Base-by-base conservation (phyloP, 2,329 filamentous ascomycete species). In the Neoarthrinium moseri region DNA sequence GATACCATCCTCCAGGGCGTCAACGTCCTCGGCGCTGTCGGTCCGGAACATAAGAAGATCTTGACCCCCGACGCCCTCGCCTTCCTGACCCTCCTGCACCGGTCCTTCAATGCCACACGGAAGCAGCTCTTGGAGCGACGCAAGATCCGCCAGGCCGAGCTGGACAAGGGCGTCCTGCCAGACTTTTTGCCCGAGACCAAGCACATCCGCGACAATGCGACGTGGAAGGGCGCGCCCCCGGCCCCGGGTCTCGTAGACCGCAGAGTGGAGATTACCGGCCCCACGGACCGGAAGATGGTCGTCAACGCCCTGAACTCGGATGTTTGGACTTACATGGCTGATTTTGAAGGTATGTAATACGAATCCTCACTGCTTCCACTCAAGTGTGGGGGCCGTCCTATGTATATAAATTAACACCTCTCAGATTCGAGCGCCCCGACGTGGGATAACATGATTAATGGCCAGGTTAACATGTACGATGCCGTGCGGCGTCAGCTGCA, bases 401-500 rank as follows among this genome's bases (percentile, higher is more conserved):
- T 12, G 13, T 12, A n/a, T 6, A 15, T 35, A 20, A 17, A 39
- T 49, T 59, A 22, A 58, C 47, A 53, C 46, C 24, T 52, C 36
- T 24, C 59, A 96, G 91, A 97, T 69, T 96, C 94, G 6, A 94
- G 81, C 63, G 91, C 94, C 20, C 94, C 94, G 20, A 96, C 94
- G 34, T 99, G 94, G 94, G 91, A 96, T 56, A 97, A 97, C 76
- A 97, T 97, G 91, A 86, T 97, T 75, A 95, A 94, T 58, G 94
- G 94, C 53, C 94, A 99, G 72, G 85, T 96, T 56, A 99, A 97
- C 76, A 81, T 99, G 47, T 95, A 96, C 75, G 94, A 97, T 62
- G 94, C 91, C 56, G 91, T 95, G 65, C 89, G 94, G 62, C 86
- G 83, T 58, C 88, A 96, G 72, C 84, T 97, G 59, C 92, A 97